Conservation (phyloP, 208 protist species). For the Lotmaria passim region DNA sequence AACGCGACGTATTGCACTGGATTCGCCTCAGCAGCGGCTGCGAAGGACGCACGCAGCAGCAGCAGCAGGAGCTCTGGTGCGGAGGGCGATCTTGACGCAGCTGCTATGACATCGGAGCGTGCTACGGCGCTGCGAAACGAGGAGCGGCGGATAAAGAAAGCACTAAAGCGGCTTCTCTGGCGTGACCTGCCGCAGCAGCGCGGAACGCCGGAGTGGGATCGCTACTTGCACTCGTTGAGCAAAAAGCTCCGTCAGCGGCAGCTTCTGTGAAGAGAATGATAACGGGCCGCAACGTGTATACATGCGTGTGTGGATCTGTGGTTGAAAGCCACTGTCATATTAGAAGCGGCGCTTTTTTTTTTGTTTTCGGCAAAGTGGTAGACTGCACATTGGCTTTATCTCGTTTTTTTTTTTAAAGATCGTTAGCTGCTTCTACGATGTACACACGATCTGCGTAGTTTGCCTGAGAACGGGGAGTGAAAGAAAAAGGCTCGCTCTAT, state of each 20-base stretch:
- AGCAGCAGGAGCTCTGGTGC: not conserved
- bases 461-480: too few species aligned
- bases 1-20: too few species aligned
- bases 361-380: too few species aligned
- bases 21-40: not conserved
- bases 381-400: too few species aligned
- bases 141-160: slow-evolving; percentile 52
- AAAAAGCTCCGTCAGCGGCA: slow-evolving; percentile 44
- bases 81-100: not conserved
- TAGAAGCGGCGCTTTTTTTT: too few species aligned
- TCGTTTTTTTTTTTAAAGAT: too few species aligned
- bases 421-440: too few species aligned
- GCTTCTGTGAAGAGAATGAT: slow-evolving; percentile 15
- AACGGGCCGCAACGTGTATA: not conserved
- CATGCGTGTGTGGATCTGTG: too few species aligned
- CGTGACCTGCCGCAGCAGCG: slow-evolving; percentile 50
- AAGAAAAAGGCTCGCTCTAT: too few species aligned
- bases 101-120: not conserved
- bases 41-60: not conserved
- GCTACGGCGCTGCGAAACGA: slow-evolving; percentile 30
- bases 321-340: not conserved
- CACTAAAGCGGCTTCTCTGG: slow-evolving; percentile 66
- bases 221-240: slow-evolving; percentile 50
- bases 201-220: slow-evolving; percentile 43
- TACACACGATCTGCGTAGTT: too few species aligned